A percentile compares a stretch with the other conserved stretches of the same genome.
Evolutionary conservation across 495 filamentous ascomycete genomes (phyloP).

Genomic region (Lasiosphaeriaceae sp.): DNA sequence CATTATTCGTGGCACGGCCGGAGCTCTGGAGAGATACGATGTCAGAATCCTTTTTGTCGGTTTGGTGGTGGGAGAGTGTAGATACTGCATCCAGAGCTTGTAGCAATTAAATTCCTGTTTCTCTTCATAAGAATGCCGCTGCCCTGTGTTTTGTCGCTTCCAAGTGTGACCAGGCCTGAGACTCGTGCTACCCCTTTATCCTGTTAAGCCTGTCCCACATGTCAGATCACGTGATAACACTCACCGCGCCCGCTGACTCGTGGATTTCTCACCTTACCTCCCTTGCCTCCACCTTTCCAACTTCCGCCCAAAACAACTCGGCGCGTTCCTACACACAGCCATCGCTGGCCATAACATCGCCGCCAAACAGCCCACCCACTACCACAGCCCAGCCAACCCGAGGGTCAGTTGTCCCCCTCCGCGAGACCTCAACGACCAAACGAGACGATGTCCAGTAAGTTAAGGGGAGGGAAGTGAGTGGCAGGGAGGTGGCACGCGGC

Average conservation of each 20-base stretch:
- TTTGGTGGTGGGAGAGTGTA: not conserved
- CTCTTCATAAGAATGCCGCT: conserved; percentile 1
- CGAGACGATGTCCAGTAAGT: too few species aligned
- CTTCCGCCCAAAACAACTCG: not conserved
- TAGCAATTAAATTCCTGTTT: not conserved
- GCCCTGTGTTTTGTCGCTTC: conserved; percentile 1
- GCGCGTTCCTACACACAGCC: not conserved
- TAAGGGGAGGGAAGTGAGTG: too few species aligned
- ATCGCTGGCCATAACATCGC: conserved; percentile 6
- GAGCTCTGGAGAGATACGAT: too few species aligned
- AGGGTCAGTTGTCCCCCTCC: too few species aligned
- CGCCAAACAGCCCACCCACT: not conserved
- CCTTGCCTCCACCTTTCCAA: not conserved
- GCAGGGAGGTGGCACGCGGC: too few species aligned
- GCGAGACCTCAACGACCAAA: too few species aligned
- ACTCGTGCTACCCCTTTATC: not conserved
- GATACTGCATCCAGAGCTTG: not conserved
- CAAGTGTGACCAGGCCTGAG: conserved; percentile 2
- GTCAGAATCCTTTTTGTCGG: too few species aligned
- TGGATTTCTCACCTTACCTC: not conserved
- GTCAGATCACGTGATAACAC: not conserved
- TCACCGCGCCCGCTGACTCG: not conserved
- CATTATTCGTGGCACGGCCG: too few species aligned
- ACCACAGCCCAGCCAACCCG: not conserved
- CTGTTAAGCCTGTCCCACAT: not conserved